phyloP scores from a whole-genome alignment of 1,139 yeast genomes.

The Geotrichum carabidarum region DNA sequence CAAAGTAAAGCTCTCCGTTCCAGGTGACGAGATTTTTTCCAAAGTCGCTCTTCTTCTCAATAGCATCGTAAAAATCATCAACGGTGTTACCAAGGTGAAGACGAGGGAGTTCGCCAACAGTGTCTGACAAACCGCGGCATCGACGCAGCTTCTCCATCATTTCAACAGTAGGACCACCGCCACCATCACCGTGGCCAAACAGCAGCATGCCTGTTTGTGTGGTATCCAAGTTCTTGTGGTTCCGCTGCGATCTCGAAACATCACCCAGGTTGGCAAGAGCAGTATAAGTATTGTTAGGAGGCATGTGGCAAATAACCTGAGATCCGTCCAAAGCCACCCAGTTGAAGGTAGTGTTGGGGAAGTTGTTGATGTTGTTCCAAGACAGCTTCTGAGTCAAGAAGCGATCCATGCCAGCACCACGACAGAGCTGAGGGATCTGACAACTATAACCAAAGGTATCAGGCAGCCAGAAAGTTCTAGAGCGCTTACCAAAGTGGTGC shows the following conservation, averaged over 20 bases:
- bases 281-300: conserved; percentile 93
- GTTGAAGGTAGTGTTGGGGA: conserved; percentile 85
- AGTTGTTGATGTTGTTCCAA: conserved; percentile 89
- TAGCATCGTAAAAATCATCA: conserved; percentile 68
- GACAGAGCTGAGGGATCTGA: conserved; percentile 89
- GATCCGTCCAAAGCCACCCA: conserved; percentile 95
- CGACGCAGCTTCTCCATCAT: conserved; percentile 90
- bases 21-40: conserved; percentile 75
- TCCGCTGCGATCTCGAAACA: conserved; percentile 68
- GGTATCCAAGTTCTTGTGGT: conserved; percentile 76
- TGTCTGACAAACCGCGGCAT: conserved; percentile 79
- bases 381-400: conserved; percentile 90
- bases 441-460: conserved; percentile 96
- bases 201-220: conserved; percentile 71
- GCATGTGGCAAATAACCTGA: conserved; percentile 93
- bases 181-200: conserved; percentile 96
- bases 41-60: conserved; percentile 56
- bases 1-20: conserved; percentile 91
- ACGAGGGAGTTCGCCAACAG: conserved; percentile 71
- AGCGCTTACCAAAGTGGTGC: conserved; percentile 68
- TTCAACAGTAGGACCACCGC: conserved; percentile 94
- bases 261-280: conserved; percentile 92
- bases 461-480: conserved; percentile 86
- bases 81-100: conserved; percentile 73
- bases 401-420: conserved; percentile 72